phyloP scores from a whole-genome alignment of 106 monocot species.

The Allium fistulosum region DNA sequence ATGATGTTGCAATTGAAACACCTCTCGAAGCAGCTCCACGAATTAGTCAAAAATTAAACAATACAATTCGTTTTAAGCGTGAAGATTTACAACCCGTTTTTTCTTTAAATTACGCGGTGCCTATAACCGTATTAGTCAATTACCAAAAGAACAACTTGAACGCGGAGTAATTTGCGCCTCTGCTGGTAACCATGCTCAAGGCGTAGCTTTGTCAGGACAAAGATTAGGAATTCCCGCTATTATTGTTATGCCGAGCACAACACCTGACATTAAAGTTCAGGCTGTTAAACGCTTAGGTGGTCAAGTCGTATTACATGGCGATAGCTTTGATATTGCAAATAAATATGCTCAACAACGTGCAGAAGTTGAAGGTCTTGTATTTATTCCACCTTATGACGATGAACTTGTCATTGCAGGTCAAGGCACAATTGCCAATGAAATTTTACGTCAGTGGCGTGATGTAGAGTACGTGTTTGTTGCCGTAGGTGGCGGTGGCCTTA shows the following conservation, averaged over 20 bases:
- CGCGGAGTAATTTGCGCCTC: conserved; percentile 94
- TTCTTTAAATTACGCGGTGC: conserved; percentile 98
- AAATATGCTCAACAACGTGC: conserved; percentile 59
- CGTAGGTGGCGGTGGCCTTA: conserved; percentile 96
- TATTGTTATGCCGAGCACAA: conserved; percentile 94
- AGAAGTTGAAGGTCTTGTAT: conserved; percentile 59
- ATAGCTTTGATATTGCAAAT: conserved; percentile 97
- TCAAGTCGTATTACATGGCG: conserved; percentile 76
- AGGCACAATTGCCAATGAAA: conserved; percentile 95
- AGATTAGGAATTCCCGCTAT: conserved; percentile 73
- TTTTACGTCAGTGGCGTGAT: conserved; percentile 61
- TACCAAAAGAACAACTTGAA: conserved; percentile 63
- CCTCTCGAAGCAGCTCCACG: conserved; percentile 69
- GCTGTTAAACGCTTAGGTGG: conserved; percentile 86
- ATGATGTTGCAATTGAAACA: conserved; percentile 86
- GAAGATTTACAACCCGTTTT: conserved; percentile 50
- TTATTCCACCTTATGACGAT: conserved; percentile 95
- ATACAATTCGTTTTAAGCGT: conserved; percentile 64
- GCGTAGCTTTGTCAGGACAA: conserved; percentile 80
- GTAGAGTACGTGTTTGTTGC: conserved; percentile 90
- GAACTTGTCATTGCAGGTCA: conserved; percentile 86
- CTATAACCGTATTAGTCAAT: conserved; percentile 96
- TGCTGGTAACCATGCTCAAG: conserved; percentile 98
- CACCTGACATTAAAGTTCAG: conserved; percentile 92
- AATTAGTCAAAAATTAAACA: conserved; percentile 61